These are phyloP conservation scores for Bromus sterilis DNA, from an alignment of 176 grass and related monocot species.

Conservation along the genomic window DNA sequence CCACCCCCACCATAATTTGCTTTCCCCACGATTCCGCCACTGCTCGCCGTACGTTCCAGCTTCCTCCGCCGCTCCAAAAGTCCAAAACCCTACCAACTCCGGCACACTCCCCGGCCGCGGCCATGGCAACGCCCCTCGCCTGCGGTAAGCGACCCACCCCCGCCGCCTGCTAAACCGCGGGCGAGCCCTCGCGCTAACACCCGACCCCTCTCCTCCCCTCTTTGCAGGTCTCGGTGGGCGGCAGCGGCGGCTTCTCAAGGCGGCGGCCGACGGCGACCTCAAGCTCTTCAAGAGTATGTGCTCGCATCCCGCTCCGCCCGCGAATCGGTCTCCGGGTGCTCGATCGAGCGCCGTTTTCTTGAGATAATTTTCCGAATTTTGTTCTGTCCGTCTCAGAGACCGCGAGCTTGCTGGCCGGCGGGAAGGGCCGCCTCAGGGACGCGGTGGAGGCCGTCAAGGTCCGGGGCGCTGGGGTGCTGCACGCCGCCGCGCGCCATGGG, in stretches of 20 bases:
- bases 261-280: neutral
- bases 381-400: neutral
- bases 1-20: too few relatives aligned
- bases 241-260: neutral
- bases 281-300: conserved; percentile 3
- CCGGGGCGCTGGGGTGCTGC: conserved; percentile 1
- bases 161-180: neutral
- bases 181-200: neutral
- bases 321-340: neutral
- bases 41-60: too few relatives aligned
- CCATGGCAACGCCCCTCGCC: neutral
- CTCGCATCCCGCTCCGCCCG: neutral
- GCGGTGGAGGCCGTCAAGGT: conserved; percentile 3
- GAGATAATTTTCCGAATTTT: neutral
- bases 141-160: neutral
- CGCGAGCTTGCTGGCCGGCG: neutral
- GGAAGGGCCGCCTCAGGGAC: conserved; percentile 4
- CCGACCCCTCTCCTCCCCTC: neutral
- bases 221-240: neutral
- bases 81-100: too few relatives aligned
- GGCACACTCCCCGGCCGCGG: too few relatives aligned
- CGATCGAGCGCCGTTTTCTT: neutral
- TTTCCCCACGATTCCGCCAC: too few relatives aligned
- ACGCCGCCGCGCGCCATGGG: neutral
- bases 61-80: too few relatives aligned